These are phyloP conservation scores for Wallacemonas sp. DNA, from an alignment of 208 protist species.

Conservation along the genomic window DNA sequence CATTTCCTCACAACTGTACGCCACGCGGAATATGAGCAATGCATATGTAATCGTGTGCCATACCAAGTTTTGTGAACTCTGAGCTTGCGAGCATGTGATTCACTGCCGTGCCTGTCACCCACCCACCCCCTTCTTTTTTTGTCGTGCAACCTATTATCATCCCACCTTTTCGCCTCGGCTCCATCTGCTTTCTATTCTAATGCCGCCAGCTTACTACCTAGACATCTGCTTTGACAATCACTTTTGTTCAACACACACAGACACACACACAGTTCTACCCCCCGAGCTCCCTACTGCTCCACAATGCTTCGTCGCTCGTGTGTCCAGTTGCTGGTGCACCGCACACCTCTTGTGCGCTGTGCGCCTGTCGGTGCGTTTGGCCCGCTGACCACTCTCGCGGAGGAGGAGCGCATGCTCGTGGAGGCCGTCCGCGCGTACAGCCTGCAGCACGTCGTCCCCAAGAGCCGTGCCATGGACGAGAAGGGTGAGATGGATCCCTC, in stretches of 20 bases:
- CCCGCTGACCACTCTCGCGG: constrained; percentile 49
- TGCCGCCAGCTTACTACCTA: no score
- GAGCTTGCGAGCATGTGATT: no score
- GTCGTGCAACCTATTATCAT: no score
- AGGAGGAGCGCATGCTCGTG: constrained; percentile 75
- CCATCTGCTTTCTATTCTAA: no score
- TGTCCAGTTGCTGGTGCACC: constrained; percentile 35
- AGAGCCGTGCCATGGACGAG: constrained; percentile 81
- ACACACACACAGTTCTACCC: background rate
- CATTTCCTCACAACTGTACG: no score
- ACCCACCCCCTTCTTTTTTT: constrained; percentile 1
- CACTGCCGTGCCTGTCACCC: no score
- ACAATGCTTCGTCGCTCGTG: constrained; percentile 3
- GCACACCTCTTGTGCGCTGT: constrained; percentile 23
- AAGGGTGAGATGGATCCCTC: constrained; percentile 57
- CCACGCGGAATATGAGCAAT: no score
- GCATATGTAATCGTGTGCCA: no score
- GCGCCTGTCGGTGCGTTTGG: constrained; percentile 1
- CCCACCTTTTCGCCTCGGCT: no score
- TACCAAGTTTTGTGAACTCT: no score
- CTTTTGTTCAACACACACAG: background rate
- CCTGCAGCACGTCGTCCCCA: constrained; percentile 60
- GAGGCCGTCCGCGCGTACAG: constrained; percentile 74
- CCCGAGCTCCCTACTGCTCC: background rate
- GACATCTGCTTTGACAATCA: no score